phyloP scores from a whole-genome alignment of 2,329 filamentous ascomycete genomes.

The Claviceps digitariae region DNA sequence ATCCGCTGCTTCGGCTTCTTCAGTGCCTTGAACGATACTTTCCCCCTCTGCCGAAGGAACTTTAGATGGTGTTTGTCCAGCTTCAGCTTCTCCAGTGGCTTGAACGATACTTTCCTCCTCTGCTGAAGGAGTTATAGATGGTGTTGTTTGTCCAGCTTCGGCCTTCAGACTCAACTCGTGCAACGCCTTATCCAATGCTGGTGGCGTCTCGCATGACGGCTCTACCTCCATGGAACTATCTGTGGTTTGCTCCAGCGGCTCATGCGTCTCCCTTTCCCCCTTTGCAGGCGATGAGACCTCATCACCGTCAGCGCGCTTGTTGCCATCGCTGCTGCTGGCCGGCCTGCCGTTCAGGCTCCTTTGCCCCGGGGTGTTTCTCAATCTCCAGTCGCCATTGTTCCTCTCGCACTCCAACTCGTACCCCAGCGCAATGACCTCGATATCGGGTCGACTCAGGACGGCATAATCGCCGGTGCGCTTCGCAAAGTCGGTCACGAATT shows the following conservation, averaged over 20 bases:
- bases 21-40: neutral
- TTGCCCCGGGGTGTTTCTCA: conserved; percentile 67
- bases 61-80: neutral
- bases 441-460: conserved; percentile 77
- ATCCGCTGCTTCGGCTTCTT: conserved; percentile 4
- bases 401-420: conserved; percentile 92
- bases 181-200: conserved; percentile 8
- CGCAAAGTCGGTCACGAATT: conserved; percentile 72
- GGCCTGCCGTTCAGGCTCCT: conserved; percentile 59
- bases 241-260: neutral
- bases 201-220: conserved; percentile 14
- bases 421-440: conserved; percentile 76
- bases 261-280: neutral
- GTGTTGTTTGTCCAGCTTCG: neutral
- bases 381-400: conserved; percentile 77
- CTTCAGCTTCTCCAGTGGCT: neutral
- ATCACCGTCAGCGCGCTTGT: conserved; percentile 23
- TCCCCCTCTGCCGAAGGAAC: neutral
- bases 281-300: conserved; percentile 17
- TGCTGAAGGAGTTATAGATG: neutral
- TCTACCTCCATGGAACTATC: conserved; percentile 5
- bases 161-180: conserved; percentile 12
- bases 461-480: conserved; percentile 78
- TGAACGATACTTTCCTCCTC: conserved; percentile 1
- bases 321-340: neutral